Conservation (phyloP, 176 grass and related monocot species). For the Pharus latifolius region DNA sequence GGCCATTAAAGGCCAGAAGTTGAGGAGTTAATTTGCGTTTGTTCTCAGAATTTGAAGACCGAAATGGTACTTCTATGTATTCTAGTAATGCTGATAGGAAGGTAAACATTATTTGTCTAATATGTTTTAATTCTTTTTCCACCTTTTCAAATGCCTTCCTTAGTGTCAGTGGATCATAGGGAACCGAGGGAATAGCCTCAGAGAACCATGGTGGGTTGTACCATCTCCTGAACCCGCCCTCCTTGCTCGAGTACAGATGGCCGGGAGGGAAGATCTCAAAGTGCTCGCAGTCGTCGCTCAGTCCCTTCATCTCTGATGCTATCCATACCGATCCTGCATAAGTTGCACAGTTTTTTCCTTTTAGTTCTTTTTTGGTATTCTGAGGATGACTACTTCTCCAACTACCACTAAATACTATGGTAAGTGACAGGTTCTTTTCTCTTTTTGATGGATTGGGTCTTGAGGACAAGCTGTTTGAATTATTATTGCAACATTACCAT, state of each 20-base stretch:
- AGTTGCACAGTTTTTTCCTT: not conserved
- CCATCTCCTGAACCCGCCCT: slow-evolving; percentile 50
- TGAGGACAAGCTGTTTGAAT: not conserved
- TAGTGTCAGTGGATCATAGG: slow-evolving; percentile 45
- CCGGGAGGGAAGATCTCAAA: slow-evolving; percentile 84
- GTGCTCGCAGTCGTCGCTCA: slow-evolving; percentile 77
- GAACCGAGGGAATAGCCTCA: slow-evolving; percentile 32
- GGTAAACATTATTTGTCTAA: no score
- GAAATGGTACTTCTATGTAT: no score
- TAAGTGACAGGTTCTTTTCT: no score
- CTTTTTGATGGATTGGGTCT: no score
- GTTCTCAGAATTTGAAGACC: no score
- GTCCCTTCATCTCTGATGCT: slow-evolving; percentile 78
- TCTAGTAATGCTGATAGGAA: no score
- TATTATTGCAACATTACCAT: slow-evolving; percentile 21
- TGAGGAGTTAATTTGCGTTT: no score
- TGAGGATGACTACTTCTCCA: not conserved
- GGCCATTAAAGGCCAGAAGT: no score
- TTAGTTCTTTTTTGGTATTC: not conserved
- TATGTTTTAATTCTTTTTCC: not conserved
- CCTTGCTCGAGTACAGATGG: slow-evolving; percentile 62
- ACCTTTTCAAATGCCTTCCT: slow-evolving; percentile 74
- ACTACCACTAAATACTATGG: no score
- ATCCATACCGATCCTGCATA: slow-evolving; percentile 72
- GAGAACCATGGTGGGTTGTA: slow-evolving; percentile 72